Base-by-base conservation (phyloP, 495 filamentous ascomycete species). In the Annulohypoxylon bovei region DNA sequence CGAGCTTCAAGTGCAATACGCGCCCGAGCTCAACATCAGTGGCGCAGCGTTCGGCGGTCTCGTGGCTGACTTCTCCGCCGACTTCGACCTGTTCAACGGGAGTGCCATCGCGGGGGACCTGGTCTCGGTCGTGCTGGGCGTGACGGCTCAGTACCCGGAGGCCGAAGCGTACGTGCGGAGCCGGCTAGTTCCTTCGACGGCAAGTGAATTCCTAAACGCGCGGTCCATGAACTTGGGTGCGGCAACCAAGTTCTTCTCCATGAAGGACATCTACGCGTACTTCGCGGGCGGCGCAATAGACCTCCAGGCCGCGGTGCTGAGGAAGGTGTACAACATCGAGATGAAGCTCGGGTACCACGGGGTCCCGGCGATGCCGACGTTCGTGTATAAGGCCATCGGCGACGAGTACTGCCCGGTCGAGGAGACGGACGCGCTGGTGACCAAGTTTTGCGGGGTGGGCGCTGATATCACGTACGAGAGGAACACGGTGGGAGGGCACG, bases 1-100 rank as follows among this genome's bases (percentile, higher is more conserved):
- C 20, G 83, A 87, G 66, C 67, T 88, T 23, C 82, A 87, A 28
- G 76, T 74, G 11, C 74, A 76, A 16, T 90, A 90, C 71, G 88
- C 87, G 0, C 83, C 86, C 0, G 82, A 87, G 39, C 72, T 90
- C 2, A 62, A 79, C 27, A 81, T 89, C 68, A 78, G 77, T 22
- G 87, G 85, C 16, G 83, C 81, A 44, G 83, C 81, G 0, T 49
- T 86, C 3, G 88, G 88, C 1, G 87, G 86, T 7, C 46, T 82
- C 12, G 57, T 76, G 2, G 54, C 79, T 0, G 80, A 82, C 61
- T 28, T 81, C n/a, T 73, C 73, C 3, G 67, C 46, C 11, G 47
- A 72, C 16, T 47, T 75, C 23, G 47, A 75, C 18, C 22, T 67
- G n/a, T 62, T 78, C 46, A 73, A 67, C 49, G 23, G 60, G 46